phyloP scores from a whole-genome alignment of 2,329 filamentous ascomycete species.

The Aureobasidium pullulans region DNA sequence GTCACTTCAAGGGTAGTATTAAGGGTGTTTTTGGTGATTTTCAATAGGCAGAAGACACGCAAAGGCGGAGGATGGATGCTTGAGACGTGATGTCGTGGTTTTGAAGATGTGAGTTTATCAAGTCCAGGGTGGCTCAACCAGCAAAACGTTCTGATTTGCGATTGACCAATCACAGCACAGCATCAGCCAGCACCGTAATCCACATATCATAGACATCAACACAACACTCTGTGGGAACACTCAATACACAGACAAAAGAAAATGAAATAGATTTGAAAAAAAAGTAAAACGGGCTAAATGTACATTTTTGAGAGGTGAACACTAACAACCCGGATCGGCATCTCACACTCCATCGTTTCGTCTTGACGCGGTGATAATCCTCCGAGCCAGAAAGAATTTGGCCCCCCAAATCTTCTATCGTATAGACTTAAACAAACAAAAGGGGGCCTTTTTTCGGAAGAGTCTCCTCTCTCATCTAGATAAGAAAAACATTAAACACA shows the following conservation, averaged over 20 bases:
- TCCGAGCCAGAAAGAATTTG: background rate
- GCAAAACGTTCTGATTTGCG: background rate
- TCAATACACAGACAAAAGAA: slow-evolving; percentile 4
- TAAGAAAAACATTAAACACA: slow-evolving; percentile 11
- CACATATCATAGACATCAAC: background rate
- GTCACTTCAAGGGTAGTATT: no score
- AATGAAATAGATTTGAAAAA: slow-evolving; percentile 10
- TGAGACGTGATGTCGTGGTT: background rate
- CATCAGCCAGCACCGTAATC: background rate
- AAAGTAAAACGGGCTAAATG: slow-evolving; percentile 13
- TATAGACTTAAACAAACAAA: slow-evolving; percentile 4
- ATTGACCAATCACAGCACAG: slow-evolving; percentile 5
- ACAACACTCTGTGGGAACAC: background rate
- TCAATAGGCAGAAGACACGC: no score
- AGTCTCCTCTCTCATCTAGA: slow-evolving; percentile 5
- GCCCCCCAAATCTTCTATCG: slow-evolving; percentile 5
- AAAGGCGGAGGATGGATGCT: no score
- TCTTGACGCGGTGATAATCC: background rate
- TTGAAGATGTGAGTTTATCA: background rate
- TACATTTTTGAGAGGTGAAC: slow-evolving; percentile 15
- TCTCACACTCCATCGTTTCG: slow-evolving; percentile 8
- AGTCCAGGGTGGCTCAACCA: background rate
- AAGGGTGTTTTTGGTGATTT: background rate
- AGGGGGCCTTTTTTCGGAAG: background rate
- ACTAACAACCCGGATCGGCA: slow-evolving; percentile 12